These are phyloP conservation scores for Porphyrellus cyaneotinctus DNA, from an alignment of 768 basidiomycete species.

Conservation along the genomic window DNA sequence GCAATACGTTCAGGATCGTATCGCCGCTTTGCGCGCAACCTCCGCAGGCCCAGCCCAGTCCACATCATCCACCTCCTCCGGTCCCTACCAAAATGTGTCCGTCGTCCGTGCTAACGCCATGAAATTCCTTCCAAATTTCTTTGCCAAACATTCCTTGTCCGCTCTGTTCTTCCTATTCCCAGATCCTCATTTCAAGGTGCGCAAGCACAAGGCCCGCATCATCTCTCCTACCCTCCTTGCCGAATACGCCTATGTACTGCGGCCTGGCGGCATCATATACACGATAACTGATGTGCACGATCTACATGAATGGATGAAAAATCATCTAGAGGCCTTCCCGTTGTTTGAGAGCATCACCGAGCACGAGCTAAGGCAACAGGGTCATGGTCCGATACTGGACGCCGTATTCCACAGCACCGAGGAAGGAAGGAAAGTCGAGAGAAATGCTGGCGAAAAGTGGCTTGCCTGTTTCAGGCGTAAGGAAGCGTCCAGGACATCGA, in stretches of 20 bases:
- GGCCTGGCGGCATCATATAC: constrained; percentile 93
- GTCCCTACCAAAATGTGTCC: constrained; percentile 82
- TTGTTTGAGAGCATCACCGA: constrained; percentile 80
- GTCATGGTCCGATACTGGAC: constrained; percentile 74
- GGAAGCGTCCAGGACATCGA: constrained; percentile 12
- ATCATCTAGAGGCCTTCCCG: constrained; percentile 83
- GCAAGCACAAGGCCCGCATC: constrained; percentile 98
- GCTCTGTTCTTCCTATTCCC: constrained; percentile 98
- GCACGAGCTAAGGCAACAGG: constrained; percentile 67
- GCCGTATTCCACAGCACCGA: constrained; percentile 85
- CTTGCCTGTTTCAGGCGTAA: constrained; percentile 84
- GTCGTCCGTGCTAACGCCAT: constrained; percentile 95
- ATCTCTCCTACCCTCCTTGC: constrained; percentile 96
- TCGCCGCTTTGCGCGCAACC: constrained; percentile 82
- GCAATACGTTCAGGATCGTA: constrained; percentile 92
- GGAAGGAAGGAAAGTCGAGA: constrained; percentile 94
- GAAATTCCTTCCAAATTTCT: constrained; percentile 98
- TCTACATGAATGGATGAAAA: constrained; percentile 92
- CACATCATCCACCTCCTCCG: constrained; percentile 28
- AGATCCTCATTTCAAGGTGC: constrained; percentile 96
- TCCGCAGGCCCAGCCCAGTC: constrained; percentile 24
- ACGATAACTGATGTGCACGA: constrained; percentile 97
- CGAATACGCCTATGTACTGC: constrained; percentile 92
- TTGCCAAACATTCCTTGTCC: constrained; percentile 82
- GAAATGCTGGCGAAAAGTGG: constrained; percentile 90